These are phyloP conservation scores for Naganishia randhawae DNA, from an alignment of 768 basidiomycete species.

Conservation along the genomic window DNA sequence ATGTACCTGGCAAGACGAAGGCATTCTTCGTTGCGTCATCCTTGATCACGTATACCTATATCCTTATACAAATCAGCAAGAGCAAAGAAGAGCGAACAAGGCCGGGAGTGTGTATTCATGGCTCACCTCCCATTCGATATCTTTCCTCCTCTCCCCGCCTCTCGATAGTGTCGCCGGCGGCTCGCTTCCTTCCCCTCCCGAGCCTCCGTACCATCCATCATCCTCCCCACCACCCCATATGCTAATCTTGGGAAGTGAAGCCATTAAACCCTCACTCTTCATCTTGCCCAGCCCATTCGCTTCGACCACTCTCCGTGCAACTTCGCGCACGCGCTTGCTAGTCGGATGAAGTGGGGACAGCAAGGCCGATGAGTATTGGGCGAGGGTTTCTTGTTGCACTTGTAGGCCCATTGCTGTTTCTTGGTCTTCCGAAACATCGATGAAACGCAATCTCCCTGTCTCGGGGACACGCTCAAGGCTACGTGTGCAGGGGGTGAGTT, in stretches of 20 bases:
- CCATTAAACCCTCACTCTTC: conserved; percentile 35
- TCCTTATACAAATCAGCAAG: conserved; percentile 33
- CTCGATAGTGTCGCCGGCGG: conserved; percentile 20
- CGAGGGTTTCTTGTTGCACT: conserved; percentile 54
- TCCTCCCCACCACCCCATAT: conserved; percentile 34
- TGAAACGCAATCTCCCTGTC: conserved; percentile 83
- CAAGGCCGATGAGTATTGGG: conserved; percentile 58
- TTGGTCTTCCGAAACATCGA: conserved; percentile 57
- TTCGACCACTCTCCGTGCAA: conserved; percentile 66
- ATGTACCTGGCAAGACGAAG: conserved; percentile 65
- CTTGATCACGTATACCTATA: conserved; percentile 76
- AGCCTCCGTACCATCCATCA: conserved; percentile 35
- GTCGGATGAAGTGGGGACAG: conserved; percentile 67
- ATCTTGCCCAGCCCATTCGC: conserved; percentile 70
- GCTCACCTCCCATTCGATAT: conserved; percentile 50
- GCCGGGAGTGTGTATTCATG: conserved; percentile 34
- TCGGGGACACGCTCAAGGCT: conserved; percentile 82
- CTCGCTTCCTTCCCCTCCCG: conserved; percentile 38
- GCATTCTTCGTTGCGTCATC: conserved; percentile 71
- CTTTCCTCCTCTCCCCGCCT: conserved; percentile 33
- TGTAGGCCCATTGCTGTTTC: conserved; percentile 43
- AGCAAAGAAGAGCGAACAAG: not conserved
- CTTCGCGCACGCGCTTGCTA: conserved; percentile 63
- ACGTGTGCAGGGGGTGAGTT: not conserved
- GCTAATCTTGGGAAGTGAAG: conserved; percentile 1